Conservation (phyloP, 2,329 filamentous ascomycete genomes). For the Fusarium irregulare region DNA sequence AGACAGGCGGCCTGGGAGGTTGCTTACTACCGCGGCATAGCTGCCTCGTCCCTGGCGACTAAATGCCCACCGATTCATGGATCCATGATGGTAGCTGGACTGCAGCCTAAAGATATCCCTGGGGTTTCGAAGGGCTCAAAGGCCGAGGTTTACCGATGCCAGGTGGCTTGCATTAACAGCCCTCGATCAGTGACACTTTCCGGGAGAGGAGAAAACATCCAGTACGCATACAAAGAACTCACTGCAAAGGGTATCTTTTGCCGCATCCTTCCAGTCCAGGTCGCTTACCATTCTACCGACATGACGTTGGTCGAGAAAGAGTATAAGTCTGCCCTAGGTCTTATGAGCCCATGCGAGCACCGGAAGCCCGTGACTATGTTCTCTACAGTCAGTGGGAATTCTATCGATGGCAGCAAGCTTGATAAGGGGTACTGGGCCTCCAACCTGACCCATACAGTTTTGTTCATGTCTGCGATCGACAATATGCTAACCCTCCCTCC, state of each 20-base stretch:
- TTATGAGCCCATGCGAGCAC: conserved; percentile 34
- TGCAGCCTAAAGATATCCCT: conserved; percentile 46
- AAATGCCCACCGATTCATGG: conserved; percentile 49
- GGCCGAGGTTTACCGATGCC: conserved; percentile 35
- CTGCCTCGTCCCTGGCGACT: conserved; percentile 46
- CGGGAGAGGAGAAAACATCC: conserved; percentile 51
- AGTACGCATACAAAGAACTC: conserved; percentile 49
- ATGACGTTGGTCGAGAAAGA: conserved; percentile 54
- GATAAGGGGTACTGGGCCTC: conserved; percentile 57
- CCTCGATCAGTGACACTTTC: conserved; percentile 58
- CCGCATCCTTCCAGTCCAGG: conserved; percentile 52
- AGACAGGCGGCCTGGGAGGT: conserved; percentile 55
- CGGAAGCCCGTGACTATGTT: conserved; percentile 50
- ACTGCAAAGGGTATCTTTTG: conserved; percentile 48
- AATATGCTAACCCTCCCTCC: conserved; percentile 48
- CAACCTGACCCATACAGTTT: conserved; percentile 60
- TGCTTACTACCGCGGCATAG: conserved; percentile 56
- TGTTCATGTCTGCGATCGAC: conserved; percentile 56
- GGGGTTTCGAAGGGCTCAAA: conserved; percentile 44
- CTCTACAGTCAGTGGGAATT: conserved; percentile 54
- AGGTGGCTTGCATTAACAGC: conserved; percentile 60
- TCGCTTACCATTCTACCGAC: conserved; percentile 59
- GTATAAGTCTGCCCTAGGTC: conserved; percentile 49
- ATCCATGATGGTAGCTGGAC: conserved; percentile 57
- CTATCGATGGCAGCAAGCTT: conserved; percentile 44